These are phyloP conservation scores for Polytrichum commune DNA, from an alignment of 225 moss, liverwort and hornwort species.

Conservation along the genomic window DNA sequence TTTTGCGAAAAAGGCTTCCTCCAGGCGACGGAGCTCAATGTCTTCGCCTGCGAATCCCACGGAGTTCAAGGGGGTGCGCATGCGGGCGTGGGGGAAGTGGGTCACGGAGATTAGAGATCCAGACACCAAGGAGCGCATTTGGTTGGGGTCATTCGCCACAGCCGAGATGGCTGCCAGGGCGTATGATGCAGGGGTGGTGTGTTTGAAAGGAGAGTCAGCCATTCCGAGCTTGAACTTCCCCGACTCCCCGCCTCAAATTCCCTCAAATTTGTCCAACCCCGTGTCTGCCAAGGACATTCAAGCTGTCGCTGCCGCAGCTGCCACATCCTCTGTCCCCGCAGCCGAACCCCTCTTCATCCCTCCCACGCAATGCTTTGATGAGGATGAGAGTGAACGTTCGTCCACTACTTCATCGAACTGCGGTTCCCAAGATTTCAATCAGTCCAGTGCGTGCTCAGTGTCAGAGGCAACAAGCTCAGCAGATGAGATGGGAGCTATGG, in stretches of 20 bases:
- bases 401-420: too few relatives aligned
- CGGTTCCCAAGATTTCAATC: too few relatives aligned
- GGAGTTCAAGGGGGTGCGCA: conserved; percentile 9
- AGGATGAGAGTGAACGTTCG: too few relatives aligned
- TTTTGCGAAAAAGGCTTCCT: not conserved
- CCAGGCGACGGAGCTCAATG: not conserved
- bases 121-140: not conserved
- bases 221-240: conserved; percentile 37
- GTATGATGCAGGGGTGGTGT: conserved; percentile 75
- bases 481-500: too few relatives aligned
- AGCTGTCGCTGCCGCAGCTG: conserved; percentile 33
- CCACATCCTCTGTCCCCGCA: not conserved
- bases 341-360: too few relatives aligned
- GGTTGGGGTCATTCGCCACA: conserved; percentile 77
- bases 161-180: conserved; percentile 86
- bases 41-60: not conserved
- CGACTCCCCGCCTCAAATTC: conserved; percentile 20
- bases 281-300: conserved; percentile 35
- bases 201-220: conserved; percentile 47
- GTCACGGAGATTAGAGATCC: conserved; percentile 8
- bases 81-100: conserved; percentile 15
- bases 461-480: too few relatives aligned
- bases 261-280: not conserved
- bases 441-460: too few relatives aligned
- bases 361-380: too few relatives aligned